Conservation (phyloP, 1,284 basidiomycete genomes). For the Tylopilus microsporus region DNA sequence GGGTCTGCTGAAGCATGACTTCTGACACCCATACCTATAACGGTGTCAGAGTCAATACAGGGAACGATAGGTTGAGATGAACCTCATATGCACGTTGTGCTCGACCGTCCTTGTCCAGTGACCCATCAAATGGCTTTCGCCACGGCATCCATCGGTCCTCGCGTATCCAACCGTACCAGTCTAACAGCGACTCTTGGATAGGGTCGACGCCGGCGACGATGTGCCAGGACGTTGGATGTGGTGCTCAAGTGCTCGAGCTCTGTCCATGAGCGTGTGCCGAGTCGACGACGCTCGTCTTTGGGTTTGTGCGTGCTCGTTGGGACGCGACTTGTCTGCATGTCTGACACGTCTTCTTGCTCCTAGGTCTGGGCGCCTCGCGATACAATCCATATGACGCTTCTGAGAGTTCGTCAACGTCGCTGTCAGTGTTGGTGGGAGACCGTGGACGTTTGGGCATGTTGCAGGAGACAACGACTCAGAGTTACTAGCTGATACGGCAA, state of each 20-base stretch:
- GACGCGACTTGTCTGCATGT: conserved; percentile 11
- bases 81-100: conserved; percentile 80
- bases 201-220: conserved; percentile 31
- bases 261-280: neutral
- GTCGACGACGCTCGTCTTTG: neutral
- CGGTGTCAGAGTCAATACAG: neutral
- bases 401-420: conserved; percentile 10
- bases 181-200: conserved; percentile 47
- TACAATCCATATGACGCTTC: conserved; percentile 22
- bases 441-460: conserved; percentile 27
- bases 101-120: conserved; percentile 46
- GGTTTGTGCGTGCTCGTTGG: conserved; percentile 8
- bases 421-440: neutral
- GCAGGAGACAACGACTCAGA: neutral
- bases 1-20: conserved; percentile 97
- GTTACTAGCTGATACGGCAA: neutral
- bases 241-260: neutral
- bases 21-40: conserved; percentile 82
- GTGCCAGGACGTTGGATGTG: conserved; percentile 34
- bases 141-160: conserved; percentile 77
- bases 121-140: conserved; percentile 65
- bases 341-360: conserved; percentile 15
- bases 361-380: conserved; percentile 11
- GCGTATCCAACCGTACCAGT: conserved; percentile 68
- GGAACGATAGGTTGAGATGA: neutral